Base-by-base conservation (phyloP, 805 yeast species). In the Cyberlindnera euphorbiiphila region DNA sequence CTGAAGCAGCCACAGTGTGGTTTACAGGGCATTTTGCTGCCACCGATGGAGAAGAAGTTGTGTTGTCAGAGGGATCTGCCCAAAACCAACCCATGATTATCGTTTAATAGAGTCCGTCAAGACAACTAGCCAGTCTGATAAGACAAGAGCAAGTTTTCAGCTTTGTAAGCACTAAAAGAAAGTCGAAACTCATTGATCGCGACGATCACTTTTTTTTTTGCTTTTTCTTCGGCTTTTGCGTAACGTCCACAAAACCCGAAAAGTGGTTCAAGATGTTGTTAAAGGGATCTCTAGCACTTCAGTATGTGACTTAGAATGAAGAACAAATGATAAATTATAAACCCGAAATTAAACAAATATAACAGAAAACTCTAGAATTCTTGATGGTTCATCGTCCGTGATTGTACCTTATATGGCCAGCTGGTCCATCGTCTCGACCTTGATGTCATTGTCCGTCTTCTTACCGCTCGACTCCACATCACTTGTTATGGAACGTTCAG, bases 51-150 rank as follows among this genome's bases (percentile, higher is more conserved):
- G 37, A n/a, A n/a, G n/a, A n/a, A n/a, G n/a, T n/a, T 21, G 24
- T 15, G 7, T 26, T 14, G 7, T 36, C 44, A 15, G 45, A 42
- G 16, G 39, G 38, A 37, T 70, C 77, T 29, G 91, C 82, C 96
- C 96, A 87, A 58, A 87, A 85, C 86, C 93, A 85, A 49, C 95
- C 96, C 96, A 85, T 85, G 15, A 8, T 29, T 12, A n/a, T 6
- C 5, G 16, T 10, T 5, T 26, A 14, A 14, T n/a, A n/a, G n/a
- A n/a, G n/a, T n/a, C n/a, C n/a, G n/a, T n/a, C n/a, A n/a, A n/a
- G n/a, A n/a, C n/a, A n/a, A n/a, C n/a, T n/a, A n/a, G n/a, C n/a
- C n/a, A n/a, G n/a, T n/a, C n/a, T n/a, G n/a, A n/a, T n/a, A n/a
- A n/a, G n/a, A n/a, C n/a, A n/a, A n/a, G n/a, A n/a, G n/a, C n/a